Evolutionary conservation across 192 early-diverging fungal species (phyloP).

Genomic region (Gamsiella multidivaricata): DNA sequence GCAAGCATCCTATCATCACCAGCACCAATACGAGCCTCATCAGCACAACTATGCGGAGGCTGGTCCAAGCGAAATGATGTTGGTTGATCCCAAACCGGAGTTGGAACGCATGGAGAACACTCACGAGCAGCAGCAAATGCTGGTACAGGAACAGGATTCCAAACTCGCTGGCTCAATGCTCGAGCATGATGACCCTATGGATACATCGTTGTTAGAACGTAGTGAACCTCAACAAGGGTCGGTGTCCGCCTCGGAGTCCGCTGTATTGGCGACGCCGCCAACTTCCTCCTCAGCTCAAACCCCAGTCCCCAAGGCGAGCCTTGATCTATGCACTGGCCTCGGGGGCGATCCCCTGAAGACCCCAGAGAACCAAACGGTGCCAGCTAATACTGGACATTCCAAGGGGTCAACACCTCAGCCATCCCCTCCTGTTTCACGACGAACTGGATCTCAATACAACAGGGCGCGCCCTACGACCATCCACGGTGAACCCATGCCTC

Average conservation of each 20-base stretch:
- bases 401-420: constrained; percentile 11
- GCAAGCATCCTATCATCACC: neutral
- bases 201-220: neutral
- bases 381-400: neutral
- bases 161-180: neutral
- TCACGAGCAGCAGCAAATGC: neutral
- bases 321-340: neutral
- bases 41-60: neutral
- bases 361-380: neutral
- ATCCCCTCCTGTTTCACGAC: constrained; percentile 19
- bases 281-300: neutral
- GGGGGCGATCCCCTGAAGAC: neutral
- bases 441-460: constrained; percentile 15
- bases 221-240: neutral
- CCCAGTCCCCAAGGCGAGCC: neutral
- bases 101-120: neutral
- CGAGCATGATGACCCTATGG: neutral
- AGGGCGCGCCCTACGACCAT: constrained; percentile 40
- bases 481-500: constrained; percentile 44
- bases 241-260: neutral
- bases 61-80: constrained; percentile 11
- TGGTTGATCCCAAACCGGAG: constrained; percentile 15
- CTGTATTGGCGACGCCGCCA: neutral
- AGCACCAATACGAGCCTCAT: neutral
- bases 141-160: neutral